Percentiles rank a stretch among this genome's conserved stretches.
Evolutionary conservation across 352 stramenopile genomes (phyloP).

Genomic region (Phytophthora lateralis): DNA sequence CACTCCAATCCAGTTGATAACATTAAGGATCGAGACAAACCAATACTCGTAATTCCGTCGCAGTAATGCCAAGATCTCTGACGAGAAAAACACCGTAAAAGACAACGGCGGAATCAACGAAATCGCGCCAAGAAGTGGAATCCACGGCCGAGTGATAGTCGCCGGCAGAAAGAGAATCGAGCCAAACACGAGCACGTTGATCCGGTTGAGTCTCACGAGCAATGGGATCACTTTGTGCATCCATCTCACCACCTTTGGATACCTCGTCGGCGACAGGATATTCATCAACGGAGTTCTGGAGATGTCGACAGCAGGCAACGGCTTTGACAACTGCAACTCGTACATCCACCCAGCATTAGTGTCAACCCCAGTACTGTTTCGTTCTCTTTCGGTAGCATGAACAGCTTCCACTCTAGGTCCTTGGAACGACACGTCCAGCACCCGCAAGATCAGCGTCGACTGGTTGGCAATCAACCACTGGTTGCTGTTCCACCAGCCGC

Average conservation of each 20-base stretch:
- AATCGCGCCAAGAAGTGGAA: slow-evolving; percentile 11
- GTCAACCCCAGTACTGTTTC: neutral
- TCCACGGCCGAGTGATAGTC: neutral
- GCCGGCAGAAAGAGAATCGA: slow-evolving; percentile 23
- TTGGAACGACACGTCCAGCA: slow-evolving; percentile 4
- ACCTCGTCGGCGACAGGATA: neutral
- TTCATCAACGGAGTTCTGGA: slow-evolving; percentile 14
- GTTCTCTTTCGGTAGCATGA: neutral
- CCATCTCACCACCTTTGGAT: neutral
- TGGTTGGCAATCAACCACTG: too few species aligned
- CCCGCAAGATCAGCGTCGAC: neutral
- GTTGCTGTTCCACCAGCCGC: neutral
- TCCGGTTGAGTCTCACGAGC: slow-evolving; percentile 16
- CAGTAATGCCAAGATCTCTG: slow-evolving; percentile 28
- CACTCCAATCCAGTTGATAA: slow-evolving; percentile 34
- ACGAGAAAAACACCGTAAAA: slow-evolving; percentile 31
- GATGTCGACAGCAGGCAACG: slow-evolving; percentile 14
- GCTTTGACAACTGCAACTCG: slow-evolving; percentile 16
- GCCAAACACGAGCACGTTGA: slow-evolving; percentile 18
- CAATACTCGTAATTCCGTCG: slow-evolving; percentile 31
- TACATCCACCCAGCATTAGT: slow-evolving; percentile 8
- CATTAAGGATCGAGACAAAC: slow-evolving; percentile 39
- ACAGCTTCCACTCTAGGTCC: slow-evolving; percentile 5
- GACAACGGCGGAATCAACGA: slow-evolving; percentile 12
- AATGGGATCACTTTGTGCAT: slow-evolving; percentile 17